Evolutionary conservation across 139 green algal genomes (phyloP).

Genomic region (Tetradesmus obliquus): DNA sequence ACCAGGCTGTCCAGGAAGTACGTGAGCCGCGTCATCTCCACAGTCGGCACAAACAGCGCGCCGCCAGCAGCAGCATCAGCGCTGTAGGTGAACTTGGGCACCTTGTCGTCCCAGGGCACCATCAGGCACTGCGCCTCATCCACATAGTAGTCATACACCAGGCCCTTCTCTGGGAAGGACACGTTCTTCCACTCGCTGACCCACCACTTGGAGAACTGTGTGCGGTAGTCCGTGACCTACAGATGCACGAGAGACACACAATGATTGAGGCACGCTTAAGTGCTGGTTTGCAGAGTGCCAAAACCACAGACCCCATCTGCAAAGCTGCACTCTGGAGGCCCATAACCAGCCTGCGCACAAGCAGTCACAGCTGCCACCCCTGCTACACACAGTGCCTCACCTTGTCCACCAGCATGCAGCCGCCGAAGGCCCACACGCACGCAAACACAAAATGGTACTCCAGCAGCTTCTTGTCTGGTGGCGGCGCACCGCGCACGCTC

Average conservation of each 20-base stretch:
- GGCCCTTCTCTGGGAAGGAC: conserved; percentile 80
- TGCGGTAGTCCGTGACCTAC: conserved; percentile 86
- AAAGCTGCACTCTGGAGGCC: too few species aligned
- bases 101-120: conserved; percentile 81
- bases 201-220: conserved; percentile 93
- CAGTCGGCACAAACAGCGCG: conserved; percentile 90
- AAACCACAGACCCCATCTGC: neutral
- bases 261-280: neutral
- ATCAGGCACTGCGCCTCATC: conserved; percentile 78
- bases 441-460: conserved; percentile 95
- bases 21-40: conserved; percentile 87
- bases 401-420: conserved; percentile 88
- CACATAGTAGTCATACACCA: conserved; percentile 95
- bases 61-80: conserved; percentile 24
- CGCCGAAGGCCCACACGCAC: conserved; percentile 94
- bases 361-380: too few species aligned
- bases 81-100: conserved; percentile 70
- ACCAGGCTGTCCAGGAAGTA: conserved; percentile 90
- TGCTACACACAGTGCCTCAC: neutral
- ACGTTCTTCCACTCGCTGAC: conserved; percentile 83
- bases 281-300: neutral
- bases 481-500: conserved; percentile 76
- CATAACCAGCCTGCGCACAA: too few species aligned
- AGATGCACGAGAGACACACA: conserved; percentile 22
- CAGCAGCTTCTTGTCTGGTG: conserved; percentile 85